These are phyloP conservation scores for Rickenella mellea DNA, from an alignment of 768 basidiomycete species.

Conservation along the genomic window DNA sequence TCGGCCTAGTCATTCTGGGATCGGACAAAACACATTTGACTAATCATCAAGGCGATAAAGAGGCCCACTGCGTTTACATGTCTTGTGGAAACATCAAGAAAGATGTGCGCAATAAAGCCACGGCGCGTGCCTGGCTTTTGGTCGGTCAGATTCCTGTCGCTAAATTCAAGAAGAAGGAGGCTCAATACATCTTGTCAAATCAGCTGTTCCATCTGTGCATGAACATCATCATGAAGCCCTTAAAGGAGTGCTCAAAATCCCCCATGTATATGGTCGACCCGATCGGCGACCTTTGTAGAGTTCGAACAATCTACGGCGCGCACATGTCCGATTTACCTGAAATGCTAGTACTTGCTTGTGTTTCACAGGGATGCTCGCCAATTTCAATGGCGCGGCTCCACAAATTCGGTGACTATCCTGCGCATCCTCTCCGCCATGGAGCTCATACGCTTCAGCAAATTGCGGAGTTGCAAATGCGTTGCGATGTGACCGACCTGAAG, in stretches of 20 bases:
- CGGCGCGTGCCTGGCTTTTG: constrained; percentile 21
- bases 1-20: constrained; percentile 20
- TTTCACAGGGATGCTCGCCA: constrained; percentile 8
- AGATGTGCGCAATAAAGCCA: constrained; percentile 21
- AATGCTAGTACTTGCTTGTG: constrained; percentile 8
- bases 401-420: constrained; percentile 6
- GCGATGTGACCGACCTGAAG: constrained; percentile 4
- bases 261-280: constrained; percentile 21
- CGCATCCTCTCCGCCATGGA: constrained; percentile 1
- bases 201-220: constrained; percentile 20
- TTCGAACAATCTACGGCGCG: constrained; percentile 9
- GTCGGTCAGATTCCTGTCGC: too few relatives aligned
- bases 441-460: constrained; percentile 16
- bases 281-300: background rate
- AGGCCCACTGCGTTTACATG: constrained; percentile 22
- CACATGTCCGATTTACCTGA: constrained; percentile 12
- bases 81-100: constrained; percentile 22
- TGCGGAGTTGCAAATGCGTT: constrained; percentile 13
- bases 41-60: constrained; percentile 18
- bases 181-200: constrained; percentile 18
- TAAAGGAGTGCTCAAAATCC: constrained; percentile 20
- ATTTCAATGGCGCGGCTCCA: constrained; percentile 5
- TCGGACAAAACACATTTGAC: constrained; percentile 26
- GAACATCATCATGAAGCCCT: constrained; percentile 17
- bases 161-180: too few relatives aligned